Evolutionary conservation across 331 rosid species (phyloP), one percentile per base, ranked within the genome.

Genomic region (Prunus yedoensis): DNA sequence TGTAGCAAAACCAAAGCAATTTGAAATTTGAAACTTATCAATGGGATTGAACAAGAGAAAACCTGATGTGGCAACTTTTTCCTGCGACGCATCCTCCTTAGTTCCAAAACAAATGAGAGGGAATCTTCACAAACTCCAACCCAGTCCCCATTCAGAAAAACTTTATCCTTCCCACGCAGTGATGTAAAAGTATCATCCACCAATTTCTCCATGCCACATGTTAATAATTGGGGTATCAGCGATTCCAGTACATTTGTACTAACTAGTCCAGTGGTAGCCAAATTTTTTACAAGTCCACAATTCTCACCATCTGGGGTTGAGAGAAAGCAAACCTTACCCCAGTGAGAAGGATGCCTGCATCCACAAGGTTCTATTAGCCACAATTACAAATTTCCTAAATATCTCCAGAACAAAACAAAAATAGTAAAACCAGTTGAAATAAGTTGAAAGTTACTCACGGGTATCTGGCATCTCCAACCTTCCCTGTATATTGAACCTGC

Each of bases 251-350:
- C 13, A 23, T 83, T 78, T 30, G 88, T 86, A 73, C 96, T 92
- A 30, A 95, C 99, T 25, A 95, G 84, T 32, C 93, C 96, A 0
- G 99, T 95, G 64, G 89, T 84, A 63, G 96, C 86, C 84, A 95
- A 67, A 81, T 95, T 95, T 77, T 92, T 95, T 18, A 95, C 91
- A 5, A 95, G 93, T 25, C 99, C 99, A 84, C 99, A 95, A 81
- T 95, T 95, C 89, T 95, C 99, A 77, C 99, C 99, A 70, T 95
- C 99, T 0, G 97, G 97, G 60, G 99, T 92, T 56, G 97, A 91
- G 63, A 95, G 90, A 79, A 90, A 95, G 79, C 99, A 95, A 64
- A 95, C 97, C 85, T 90, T 92, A 8, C 99, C 99, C 99, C 97
- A 95, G 79, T 92, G 99, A 54, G 99, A 95, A 80, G 97, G 97